Evolutionary conservation across 306 rosid genomes (phyloP).

Genomic region (Dalbergia oliveri): DNA sequence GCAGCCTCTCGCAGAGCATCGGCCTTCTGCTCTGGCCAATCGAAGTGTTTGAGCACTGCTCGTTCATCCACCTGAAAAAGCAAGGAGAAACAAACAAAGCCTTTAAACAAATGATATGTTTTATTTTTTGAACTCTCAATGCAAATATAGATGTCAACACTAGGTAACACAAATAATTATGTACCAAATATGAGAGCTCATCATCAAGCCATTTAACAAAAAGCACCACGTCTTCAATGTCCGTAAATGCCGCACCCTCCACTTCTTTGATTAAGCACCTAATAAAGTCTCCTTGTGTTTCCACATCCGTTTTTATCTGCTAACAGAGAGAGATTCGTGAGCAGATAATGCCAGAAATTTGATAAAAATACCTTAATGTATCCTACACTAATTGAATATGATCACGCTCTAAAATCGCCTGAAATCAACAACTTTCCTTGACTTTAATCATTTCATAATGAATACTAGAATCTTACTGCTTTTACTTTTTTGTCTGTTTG

Average conservation of each 20-base stretch:
- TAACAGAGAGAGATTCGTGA: neutral
- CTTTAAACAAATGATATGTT: neutral
- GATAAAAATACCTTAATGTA: neutral
- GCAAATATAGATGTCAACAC: neutral
- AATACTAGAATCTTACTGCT: neutral
- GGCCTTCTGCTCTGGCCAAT: constrained; percentile 96
- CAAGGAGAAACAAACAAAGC: neutral
- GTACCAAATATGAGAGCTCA: constrained; percentile 89
- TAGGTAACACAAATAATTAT: neutral
- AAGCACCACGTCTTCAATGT: constrained; percentile 83
- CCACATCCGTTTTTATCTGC: constrained; percentile 92
- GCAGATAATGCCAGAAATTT: neutral
- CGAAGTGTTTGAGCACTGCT: constrained; percentile 91
- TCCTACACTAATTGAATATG: neutral
- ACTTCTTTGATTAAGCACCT: constrained; percentile 84
- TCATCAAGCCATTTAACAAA: constrained; percentile 97
- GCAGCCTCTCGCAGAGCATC: constrained; percentile 97
- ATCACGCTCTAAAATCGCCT: neutral
- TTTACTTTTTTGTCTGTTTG: neutral
- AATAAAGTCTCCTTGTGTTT: constrained; percentile 90
- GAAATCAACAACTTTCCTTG: neutral
- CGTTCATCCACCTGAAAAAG: constrained; percentile 81
- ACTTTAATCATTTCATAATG: neutral
- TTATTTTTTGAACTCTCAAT: neutral
- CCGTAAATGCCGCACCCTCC: constrained; percentile 80